Evolutionary conservation across 805 yeast species (phyloP), one percentile per base, ranked within the genome.

Genomic region (Yarrowia sp.): DNA sequence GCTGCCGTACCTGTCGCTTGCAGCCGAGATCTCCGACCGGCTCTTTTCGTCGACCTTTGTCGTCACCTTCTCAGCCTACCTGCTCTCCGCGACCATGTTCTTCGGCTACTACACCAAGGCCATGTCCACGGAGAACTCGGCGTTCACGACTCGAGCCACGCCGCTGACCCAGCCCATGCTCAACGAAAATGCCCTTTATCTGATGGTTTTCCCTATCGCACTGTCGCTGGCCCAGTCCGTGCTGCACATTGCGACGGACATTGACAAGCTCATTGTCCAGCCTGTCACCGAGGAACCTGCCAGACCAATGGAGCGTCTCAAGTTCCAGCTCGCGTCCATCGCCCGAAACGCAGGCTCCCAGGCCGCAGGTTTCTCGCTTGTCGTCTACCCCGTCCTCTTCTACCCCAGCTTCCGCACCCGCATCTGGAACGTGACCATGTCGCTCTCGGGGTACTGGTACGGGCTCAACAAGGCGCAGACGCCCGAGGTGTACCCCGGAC

Each of bases 401-500:
- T 67, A 67, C 46, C 51, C 35, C 24, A 24, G 63, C 21, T 29
- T 66, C 42, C 62, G 69, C 27, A 13, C 44, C n/a, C 25, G 22
- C 5, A 33, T 65, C 13, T 66, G 69, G 68, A 32, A 36, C n/a
- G n/a, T n/a, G 10, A 49, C 66, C n/a, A 14, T 64, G 33, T 27
- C 39, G 2, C 8, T 68, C 27, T 35, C 46, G 7, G 60, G 66
- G 8, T 29, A 42, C 13, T 39, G 67, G 24, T 39, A 49, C 36
- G 62, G 49, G 4, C 62, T 66, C 18, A 63, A 66, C 46, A 47
- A 61, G 24, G 64, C 68, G 1, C 59, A 49, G 27, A 62, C 62
- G 10, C 66, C 66, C 14, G 32, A 21, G 3, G n/a, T 44, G 44
- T 66, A 62, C 51, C 69, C 69, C 6, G 63, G 62, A 13, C 27